Evolutionary conservation across 1,284 basidiomycete genomes (phyloP).

Genomic region (Leccinum pachyderme): DNA sequence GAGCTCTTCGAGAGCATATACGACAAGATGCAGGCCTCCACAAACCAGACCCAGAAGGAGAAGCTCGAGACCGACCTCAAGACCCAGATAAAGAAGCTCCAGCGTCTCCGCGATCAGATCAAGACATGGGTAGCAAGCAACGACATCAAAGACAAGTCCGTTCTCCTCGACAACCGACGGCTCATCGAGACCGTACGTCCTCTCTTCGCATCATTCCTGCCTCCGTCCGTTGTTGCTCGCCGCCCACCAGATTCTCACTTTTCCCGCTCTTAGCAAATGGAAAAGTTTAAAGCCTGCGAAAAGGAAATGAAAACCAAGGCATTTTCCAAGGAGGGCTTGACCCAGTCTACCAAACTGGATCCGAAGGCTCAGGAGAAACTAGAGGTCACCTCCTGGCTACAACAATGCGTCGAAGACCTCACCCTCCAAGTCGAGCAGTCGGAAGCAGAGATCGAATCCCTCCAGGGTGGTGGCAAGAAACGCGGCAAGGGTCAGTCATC

Average conservation of each 20-base stretch:
- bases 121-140: slow-evolving; percentile 98
- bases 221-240: slow-evolving; percentile 3
- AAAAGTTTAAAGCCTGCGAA: slow-evolving; percentile 99
- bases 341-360: slow-evolving; percentile 91
- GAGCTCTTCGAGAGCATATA: slow-evolving; percentile 95
- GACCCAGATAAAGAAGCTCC: slow-evolving; percentile 99
- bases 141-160: slow-evolving; percentile 99
- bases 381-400: slow-evolving; percentile 86
- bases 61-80: slow-evolving; percentile 94
- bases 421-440: slow-evolving; percentile 91
- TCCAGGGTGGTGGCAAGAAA: slow-evolving; percentile 82
- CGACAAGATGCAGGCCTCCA: slow-evolving; percentile 93
- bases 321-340: slow-evolving; percentile 98
- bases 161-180: slow-evolving; percentile 89
- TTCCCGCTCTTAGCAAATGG: slow-evolving; percentile 85
- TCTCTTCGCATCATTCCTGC: background rate
- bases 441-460: slow-evolving; percentile 93
- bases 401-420: slow-evolving; percentile 87
- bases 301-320: slow-evolving; percentile 99
- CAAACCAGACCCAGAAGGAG: slow-evolving; percentile 95
- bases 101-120: slow-evolving; percentile 97
- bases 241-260: slow-evolving; percentile 9
- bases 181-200: slow-evolving; percentile 93
- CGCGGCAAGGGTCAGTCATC: slow-evolving; percentile 67
- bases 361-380: slow-evolving; percentile 97